Evolutionary conservation across 257 asterid genomes (phyloP), one percentile per base, ranked within the genome.

Genomic region (Plectranthus barbatus): DNA sequence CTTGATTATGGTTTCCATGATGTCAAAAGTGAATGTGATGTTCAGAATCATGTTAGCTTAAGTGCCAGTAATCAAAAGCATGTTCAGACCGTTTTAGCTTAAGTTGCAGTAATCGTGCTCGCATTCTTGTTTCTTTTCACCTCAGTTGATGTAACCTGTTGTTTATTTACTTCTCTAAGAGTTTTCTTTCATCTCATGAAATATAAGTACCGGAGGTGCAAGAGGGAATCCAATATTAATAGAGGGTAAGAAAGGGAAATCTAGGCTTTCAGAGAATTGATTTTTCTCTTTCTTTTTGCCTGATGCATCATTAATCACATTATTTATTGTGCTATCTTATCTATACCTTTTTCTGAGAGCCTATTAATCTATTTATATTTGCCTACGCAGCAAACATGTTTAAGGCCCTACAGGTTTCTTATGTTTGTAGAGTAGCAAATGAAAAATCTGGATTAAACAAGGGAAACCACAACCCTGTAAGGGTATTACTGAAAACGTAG

Each of bases 381-480:
- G 44, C 51, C 44, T 39, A 24, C 61, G 26, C 41, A 50, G 56
- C 52, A 58, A 37, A 60, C 18, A 56, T 49, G 40, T 26, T 36
- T 17, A 47, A 49, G 45, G 39, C 12, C 56, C 34, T 29, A 31
- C 7, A 10, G 20, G 46, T 20, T 41, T 26, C 29, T 57, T 12
- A 19, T n/a, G 18, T 37, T 14, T 14, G 45, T 60, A 15, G 37
- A 34, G 20, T 37, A 60, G 29, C 24, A 9, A 50, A 50, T 69
- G 68, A 50, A 50, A 26, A 17, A 24, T 19, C 39, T 46, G 73
- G 46, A 65, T 66, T 52, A 17, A 29, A 50, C 59, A 20, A 54
- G 24, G 61, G 47, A 19, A 63, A 56, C 47, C 53, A 41, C 31
- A 34, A 33, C 31, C 9, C 26, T 9, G 19, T 18, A 61, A 41